Evolutionary conservation across 495 filamentous ascomycete genomes (phyloP), one percentile per base, ranked within the genome.

Genomic region (Penicillium daleae): DNA sequence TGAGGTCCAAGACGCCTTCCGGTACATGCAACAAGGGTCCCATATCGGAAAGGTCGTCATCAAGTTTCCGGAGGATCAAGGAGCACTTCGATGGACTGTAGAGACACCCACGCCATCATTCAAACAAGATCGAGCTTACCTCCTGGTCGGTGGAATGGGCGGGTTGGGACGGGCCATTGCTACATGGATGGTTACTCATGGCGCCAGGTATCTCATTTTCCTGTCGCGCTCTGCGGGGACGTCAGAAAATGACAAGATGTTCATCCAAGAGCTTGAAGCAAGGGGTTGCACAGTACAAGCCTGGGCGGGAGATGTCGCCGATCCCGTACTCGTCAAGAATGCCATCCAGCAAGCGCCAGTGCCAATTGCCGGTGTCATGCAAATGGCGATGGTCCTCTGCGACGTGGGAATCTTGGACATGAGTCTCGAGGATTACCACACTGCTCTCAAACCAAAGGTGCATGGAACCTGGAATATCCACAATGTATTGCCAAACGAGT

Each of bases 391-490:
- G 40, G 17, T 44, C 6, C 19, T 44, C 31, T 32, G 29, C 26
- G 19, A 49, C 10, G 48, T 58, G 58, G 78, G 81, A 48, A 61
- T 61, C 0, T 44, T 73, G 10, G 74, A 77, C 21, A 83, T 83
- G 80, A 71, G 70, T 2, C 56, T 68, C 19, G 64, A 72, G 0
- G 68, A 79, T 39, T 79, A 75, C 66, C 64, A 60, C 0, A 64
- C 60, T 0, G 70, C 73, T 2, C 62, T 77, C 1, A 61, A 58
- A 6, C 76, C 78, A 40, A 83, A 83, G 66, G 75, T 78, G 1
- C 55, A 74, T 6, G 82, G 81, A 3, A 72, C 76, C 1, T 77
- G 71, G 72, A 81, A 86, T 69, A 78, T 88, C 52, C 85, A 88
- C 67, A 37, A 37, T 37, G 33, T 12, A 37, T 37, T 37, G 33